A percentile compares a stretch with the other conserved stretches of the same genome.
Conservation (phyloP, 352 stramenopile genomes). For the Phytophthora meadii region DNA sequence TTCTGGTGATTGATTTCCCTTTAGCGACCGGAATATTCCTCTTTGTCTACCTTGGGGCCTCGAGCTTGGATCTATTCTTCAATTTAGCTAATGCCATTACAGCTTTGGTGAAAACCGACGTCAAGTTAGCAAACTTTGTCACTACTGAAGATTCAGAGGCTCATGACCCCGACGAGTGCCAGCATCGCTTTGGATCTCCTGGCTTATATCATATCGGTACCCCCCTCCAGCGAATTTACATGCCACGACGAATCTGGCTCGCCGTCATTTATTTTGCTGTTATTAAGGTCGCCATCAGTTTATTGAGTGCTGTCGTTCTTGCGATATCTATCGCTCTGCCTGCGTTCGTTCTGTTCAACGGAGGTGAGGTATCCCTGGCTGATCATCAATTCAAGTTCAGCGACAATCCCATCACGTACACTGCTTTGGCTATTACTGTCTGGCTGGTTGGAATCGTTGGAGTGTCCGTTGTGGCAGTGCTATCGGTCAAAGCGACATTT, state of each 20-base stretch:
- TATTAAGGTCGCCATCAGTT: neutral
- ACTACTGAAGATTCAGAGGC: neutral
- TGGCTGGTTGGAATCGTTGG: neutral
- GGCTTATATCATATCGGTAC: too few species aligned
- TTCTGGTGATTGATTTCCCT: neutral
- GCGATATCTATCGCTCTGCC: slow-evolving; percentile 20
- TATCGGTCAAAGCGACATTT: neutral
- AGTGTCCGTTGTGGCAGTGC: neutral
- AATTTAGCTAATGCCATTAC: neutral
- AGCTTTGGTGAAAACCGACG: neutral
- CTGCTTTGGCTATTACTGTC: neutral
- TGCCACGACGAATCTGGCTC: neutral
- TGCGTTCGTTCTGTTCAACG: slow-evolving; percentile 29
- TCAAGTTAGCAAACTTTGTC: neutral
- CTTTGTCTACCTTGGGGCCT: too few species aligned
- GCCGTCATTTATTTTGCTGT: neutral
- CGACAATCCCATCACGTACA: neutral
- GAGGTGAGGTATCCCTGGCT: neutral
- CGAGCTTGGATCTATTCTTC: neutral
- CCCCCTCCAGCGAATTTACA: neutral
- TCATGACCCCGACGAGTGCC: neutral
- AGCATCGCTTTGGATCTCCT: neutral
- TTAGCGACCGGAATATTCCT: too few species aligned
- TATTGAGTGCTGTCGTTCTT: neutral
- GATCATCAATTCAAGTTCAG: neutral